A percentile compares a stretch with the other conserved stretches of the same genome.
phyloP scores from a whole-genome alignment of 108 stramenopile genomes.

The Skeletonema menzelii region DNA sequence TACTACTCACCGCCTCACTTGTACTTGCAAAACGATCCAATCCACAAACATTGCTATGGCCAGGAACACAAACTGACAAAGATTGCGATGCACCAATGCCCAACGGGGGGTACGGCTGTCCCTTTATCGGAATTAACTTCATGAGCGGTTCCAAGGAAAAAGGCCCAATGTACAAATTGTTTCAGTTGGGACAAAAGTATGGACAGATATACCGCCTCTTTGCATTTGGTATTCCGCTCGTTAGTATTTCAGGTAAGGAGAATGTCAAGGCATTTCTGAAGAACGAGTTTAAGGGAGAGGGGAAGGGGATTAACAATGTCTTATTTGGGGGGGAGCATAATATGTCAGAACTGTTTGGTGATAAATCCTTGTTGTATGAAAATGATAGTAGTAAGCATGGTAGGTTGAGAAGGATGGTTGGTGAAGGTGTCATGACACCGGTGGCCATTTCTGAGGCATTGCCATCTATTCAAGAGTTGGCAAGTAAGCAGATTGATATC shows the following conservation, averaged over 20 bases:
- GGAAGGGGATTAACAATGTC: constrained; percentile 9
- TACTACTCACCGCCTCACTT: background rate
- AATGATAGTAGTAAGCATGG: constrained; percentile 25
- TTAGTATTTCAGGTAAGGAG: constrained; percentile 11
- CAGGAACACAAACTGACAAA: constrained; percentile 13
- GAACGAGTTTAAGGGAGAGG: constrained; percentile 6
- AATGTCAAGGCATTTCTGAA: constrained; percentile 25
- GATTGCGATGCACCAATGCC: constrained; percentile 11
- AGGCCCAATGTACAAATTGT: constrained; percentile 7
- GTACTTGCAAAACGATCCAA: background rate
- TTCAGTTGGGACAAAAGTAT: constrained; percentile 6
- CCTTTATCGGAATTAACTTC: background rate
- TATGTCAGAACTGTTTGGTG: constrained; percentile 8
- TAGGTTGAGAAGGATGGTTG: constrained; percentile 29
- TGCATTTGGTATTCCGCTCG: constrained; percentile 2
- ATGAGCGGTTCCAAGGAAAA: background rate
- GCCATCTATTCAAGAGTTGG: constrained; percentile 31
- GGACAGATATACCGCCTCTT: constrained; percentile 16
- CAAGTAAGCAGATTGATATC: constrained; percentile 10
- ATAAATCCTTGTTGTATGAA: constrained; percentile 20
- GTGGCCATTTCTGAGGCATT: constrained; percentile 15
- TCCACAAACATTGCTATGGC: constrained; percentile 17
- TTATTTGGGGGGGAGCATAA: background rate
- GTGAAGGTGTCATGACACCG: constrained; percentile 40
- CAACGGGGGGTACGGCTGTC: constrained; percentile 4